Conservation (phyloP, 441 rosid genomes). For the Eutrema salsugineum region DNA sequence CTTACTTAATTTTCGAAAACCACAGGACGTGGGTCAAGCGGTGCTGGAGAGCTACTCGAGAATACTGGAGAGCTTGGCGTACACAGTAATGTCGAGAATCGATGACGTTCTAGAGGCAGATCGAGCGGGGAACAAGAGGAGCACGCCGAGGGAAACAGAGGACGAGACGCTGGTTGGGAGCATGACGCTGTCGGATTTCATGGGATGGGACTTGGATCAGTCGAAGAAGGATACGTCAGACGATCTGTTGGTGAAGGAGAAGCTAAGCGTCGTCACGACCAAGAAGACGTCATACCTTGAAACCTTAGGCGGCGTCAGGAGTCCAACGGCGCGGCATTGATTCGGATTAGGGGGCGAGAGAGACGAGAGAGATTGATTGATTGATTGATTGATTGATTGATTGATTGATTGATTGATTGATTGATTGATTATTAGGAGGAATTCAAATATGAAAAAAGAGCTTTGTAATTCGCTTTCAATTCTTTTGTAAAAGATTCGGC, state of each 20-base stretch:
- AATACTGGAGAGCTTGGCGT: slow-evolving; percentile 91
- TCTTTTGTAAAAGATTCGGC: background rate
- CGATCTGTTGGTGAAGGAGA: slow-evolving; percentile 19
- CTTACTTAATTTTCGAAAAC: background rate
- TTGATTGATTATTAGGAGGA: background rate
- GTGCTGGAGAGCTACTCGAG: slow-evolving; percentile 93
- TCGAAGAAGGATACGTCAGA: slow-evolving; percentile 30
- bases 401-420: no score
- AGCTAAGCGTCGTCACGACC: slow-evolving; percentile 36
- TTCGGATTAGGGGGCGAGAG: background rate
- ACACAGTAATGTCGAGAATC: slow-evolving; percentile 73
- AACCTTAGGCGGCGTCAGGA: slow-evolving; percentile 58
- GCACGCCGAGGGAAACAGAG: slow-evolving; percentile 39
- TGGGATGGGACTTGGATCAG: slow-evolving; percentile 72
- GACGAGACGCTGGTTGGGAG: slow-evolving; percentile 31
- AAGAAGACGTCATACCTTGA: slow-evolving; percentile 80
- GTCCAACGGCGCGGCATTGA: slow-evolving; percentile 86
- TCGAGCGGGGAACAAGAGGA: slow-evolving; percentile 26
- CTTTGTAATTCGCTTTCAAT: slow-evolving; percentile 2
- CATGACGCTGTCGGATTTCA: slow-evolving; percentile 71
- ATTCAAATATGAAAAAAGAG: background rate
- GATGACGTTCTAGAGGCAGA: slow-evolving; percentile 86
- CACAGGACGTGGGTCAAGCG: slow-evolving; percentile 90
- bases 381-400: no score
- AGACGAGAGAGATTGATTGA: background rate